These are phyloP conservation scores for Chaetomium globosum DNA, from an alignment of 2,329 filamentous ascomycete species.

Conservation along the genomic window DNA sequence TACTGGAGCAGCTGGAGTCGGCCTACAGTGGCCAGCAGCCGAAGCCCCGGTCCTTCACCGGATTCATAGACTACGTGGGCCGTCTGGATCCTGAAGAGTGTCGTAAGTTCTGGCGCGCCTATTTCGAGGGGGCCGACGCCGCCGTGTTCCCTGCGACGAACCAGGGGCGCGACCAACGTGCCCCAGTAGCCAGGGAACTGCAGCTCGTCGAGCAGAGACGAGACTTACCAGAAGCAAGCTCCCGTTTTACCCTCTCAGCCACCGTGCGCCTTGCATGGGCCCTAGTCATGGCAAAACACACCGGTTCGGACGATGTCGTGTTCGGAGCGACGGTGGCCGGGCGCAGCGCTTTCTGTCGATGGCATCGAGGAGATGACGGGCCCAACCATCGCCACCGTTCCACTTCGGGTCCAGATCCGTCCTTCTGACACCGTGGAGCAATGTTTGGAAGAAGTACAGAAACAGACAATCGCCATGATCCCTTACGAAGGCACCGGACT, in stretches of 20 bases:
- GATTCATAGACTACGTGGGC: slow-evolving; percentile 6
- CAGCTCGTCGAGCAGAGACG: slow-evolving; percentile 7
- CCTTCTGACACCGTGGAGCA: slow-evolving; percentile 7
- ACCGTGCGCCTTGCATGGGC: slow-evolving; percentile 3
- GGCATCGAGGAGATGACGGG: slow-evolving; percentile 8
- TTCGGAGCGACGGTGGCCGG: slow-evolving; percentile 4
- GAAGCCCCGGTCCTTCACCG: slow-evolving; percentile 4
- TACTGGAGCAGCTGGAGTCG: slow-evolving; percentile 6
- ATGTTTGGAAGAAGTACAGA: slow-evolving; percentile 8
- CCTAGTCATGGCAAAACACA: slow-evolving; percentile 9
- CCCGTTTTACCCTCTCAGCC: slow-evolving; percentile 3
- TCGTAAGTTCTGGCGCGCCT: slow-evolving; percentile 7
- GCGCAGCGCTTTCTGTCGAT: slow-evolving; percentile 4
- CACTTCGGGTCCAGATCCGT: slow-evolving; percentile 4
- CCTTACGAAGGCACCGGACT: slow-evolving; percentile 6
- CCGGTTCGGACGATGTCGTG: slow-evolving; percentile 7
- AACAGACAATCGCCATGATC: slow-evolving; percentile 5
- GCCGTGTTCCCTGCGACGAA: slow-evolving; percentile 4
- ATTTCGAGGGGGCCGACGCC: not conserved
- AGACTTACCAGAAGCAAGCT: slow-evolving; percentile 6
- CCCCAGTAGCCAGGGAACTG: slow-evolving; percentile 1
- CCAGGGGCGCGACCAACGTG: slow-evolving; percentile 4
- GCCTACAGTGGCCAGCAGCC: not conserved
- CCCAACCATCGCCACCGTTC: slow-evolving; percentile 8
- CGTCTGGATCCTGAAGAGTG: slow-evolving; percentile 2